phyloP scores from a whole-genome alignment of 352 stramenopile species.

The Aphanomyces euteiches region DNA sequence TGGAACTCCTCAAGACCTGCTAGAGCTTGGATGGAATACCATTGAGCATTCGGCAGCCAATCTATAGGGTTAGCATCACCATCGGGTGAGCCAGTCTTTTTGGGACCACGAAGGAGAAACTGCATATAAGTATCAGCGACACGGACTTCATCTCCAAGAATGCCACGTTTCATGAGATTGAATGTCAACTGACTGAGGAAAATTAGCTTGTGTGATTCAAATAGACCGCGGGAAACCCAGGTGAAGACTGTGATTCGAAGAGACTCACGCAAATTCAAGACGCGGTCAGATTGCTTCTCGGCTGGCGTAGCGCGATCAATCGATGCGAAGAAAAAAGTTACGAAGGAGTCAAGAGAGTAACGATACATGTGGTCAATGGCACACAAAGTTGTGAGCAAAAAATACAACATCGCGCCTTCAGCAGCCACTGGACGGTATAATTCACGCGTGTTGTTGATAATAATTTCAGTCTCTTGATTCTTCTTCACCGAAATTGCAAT shows the following conservation, averaged over 20 bases:
- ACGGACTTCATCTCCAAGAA: constrained; percentile 90
- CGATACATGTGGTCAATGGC: constrained; percentile 98
- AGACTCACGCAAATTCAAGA: constrained; percentile 90
- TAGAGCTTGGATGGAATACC: constrained; percentile 88
- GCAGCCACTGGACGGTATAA: constrained; percentile 91
- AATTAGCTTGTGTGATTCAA: constrained; percentile 96
- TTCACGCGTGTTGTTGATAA: constrained; percentile 94
- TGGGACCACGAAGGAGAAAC: constrained; percentile 89
- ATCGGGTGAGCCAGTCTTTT: constrained; percentile 56
- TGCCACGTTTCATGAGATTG: constrained; percentile 95
- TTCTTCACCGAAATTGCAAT: constrained; percentile 94
- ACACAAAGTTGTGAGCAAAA: constrained; percentile 94
- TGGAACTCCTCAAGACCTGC: constrained; percentile 94
- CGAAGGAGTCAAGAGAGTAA: constrained; percentile 96
- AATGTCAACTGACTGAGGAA: constrained; percentile 96
- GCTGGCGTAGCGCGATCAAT: constrained; percentile 83
- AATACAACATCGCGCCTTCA: constrained; percentile 97
- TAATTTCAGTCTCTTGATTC: constrained; percentile 92
- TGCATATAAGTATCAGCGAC: constrained; percentile 96
- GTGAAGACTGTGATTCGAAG: constrained; percentile 96
- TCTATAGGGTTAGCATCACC: constrained; percentile 69
- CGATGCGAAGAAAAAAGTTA: constrained; percentile 96
- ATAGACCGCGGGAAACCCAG: constrained; percentile 94
- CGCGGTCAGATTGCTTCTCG: constrained; percentile 88
- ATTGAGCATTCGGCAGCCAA: constrained; percentile 92